Evolutionary conservation across 768 basidiomycete genomes (phyloP), one percentile per base, ranked within the genome.

Genomic region (Cubamyces lactineus): DNA sequence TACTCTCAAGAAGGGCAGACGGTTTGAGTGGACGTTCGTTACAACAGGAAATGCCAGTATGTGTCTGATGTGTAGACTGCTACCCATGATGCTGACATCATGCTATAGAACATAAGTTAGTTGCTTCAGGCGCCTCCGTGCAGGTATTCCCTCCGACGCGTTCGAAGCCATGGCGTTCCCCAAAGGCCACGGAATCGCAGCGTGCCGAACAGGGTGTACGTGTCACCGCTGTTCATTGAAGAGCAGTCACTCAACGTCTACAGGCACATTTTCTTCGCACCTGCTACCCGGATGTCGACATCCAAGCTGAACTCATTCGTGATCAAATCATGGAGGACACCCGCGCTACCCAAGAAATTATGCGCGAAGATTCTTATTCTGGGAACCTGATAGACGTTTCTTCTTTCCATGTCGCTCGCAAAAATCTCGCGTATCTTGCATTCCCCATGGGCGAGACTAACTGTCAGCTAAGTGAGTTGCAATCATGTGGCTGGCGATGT

Each of bases 201-300:
- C 82, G 81, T 11, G 81, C 84, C 5, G 87, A 91, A 71, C 84
- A 86, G 76, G 87, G 87, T 23, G 91, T 92, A 71, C 53, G 83
- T 13, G 9, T 28, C 13, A 26, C n/a, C n/a, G n/a, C n/a, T n/a
- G n/a, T n/a, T n/a, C n/a, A n/a, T n/a, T n/a, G n/a, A n/a, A n/a
- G n/a, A n/a, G n/a, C n/a, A n/a, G 5, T 28, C 23, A 49, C 12
- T 49, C 7, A 15, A 26, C 5, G 13, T 28, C 5, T n/a, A 1
- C 39, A 94, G 91, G 82, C 88, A 15, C 85, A 86, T 57, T 91
- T 90, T 67, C 77, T 92, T 49, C 84, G 88, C 47, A 86, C 84
- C 4, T 81, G 82, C 71, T 80, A 88, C 56, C 89, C 91, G 1
- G 90, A 92, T 62, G 78, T 88, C 16, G 89, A 92, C 61, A 77